Evolutionary conservation across 345 rosid species (phyloP), one percentile per base, ranked within the genome.

Genomic region (Citrus cavaleriei): DNA sequence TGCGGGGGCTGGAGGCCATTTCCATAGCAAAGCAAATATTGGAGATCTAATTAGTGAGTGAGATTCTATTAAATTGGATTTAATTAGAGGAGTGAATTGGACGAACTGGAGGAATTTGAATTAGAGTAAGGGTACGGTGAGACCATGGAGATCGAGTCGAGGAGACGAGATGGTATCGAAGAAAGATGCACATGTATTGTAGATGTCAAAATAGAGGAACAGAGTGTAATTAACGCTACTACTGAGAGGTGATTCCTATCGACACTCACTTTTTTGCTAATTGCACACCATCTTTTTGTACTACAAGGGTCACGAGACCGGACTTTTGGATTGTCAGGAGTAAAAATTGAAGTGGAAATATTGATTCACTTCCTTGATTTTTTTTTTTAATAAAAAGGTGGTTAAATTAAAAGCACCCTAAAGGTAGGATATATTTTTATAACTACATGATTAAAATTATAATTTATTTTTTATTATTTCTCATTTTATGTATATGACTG

Each of bases 1-100:
- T 86, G 81, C 98, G 98, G 77, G 97, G 97, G 77, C 89, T 87
- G 38, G 93, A 85, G 19, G 89, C 87, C 81, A 81, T 79, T 74
- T 77, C 79, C 81, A 77, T 83, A 74, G 72, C 68, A 55, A 32
- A 40, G 22, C 22, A 46, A 13, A 46, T 46, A 12, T 59, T 7
- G 51, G 76, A 76, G 79, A 80, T 75, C 79, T 35, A 70, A 35
- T 9, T 61, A 28, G 65, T 18, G 0, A 54, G 22, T 54, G 58
- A 54, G 21, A 54, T 16, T 54, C 19, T 16, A 30, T 35, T n/a
- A 10, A 22, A 59, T 58, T 35, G 32, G 64, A 58, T 54, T 57
- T 34, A 57, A 46, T 70, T 49, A 34, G 8, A 35, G 67, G 25
- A 10, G 18, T 10, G 57, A 80, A 63, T 75, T 40, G 72, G 68